These are phyloP conservation scores for Coix lacrymajobi DNA, from an alignment of 176 grass and related monocot genomes.

Conservation along the genomic window DNA sequence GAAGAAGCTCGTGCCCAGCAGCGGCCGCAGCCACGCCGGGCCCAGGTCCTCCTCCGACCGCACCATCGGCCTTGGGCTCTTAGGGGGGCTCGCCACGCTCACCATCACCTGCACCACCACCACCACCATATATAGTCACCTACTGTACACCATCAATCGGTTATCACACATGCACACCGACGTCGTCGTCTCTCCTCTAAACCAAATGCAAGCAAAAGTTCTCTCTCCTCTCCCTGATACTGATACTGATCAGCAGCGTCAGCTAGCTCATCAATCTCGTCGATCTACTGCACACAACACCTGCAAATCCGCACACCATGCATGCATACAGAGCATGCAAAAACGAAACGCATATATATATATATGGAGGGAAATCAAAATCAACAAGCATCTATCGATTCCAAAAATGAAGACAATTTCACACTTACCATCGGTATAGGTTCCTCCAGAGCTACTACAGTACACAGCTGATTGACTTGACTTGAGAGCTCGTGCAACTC, in stretches of 20 bases:
- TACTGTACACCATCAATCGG: not conserved
- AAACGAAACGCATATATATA: too few species aligned
- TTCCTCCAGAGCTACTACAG: conserved; percentile 9
- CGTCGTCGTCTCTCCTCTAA: not conserved
- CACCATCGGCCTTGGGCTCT: conserved; percentile 31
- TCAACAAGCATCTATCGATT: not conserved
- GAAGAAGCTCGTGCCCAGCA: conserved; percentile 68
- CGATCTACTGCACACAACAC: too few species aligned
- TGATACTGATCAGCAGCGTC: too few species aligned
- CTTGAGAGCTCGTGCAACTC: not conserved
- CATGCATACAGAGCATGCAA: not conserved
- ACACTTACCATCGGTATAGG: conserved; percentile 31
- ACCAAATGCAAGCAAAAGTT: conserved; percentile 44
- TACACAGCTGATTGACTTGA: not conserved
- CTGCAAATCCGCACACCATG: not conserved
- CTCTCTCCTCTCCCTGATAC: too few species aligned
- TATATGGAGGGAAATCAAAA: too few species aligned
- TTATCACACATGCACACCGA: not conserved
- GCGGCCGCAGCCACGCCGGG: conserved; percentile 61
- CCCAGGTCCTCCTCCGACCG: conserved; percentile 57
- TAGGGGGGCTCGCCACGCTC: conserved; percentile 39
- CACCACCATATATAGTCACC: not conserved
- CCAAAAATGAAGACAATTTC: not conserved
- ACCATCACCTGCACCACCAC: conserved; percentile 48
- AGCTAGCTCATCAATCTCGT: too few species aligned